Percentiles rank a stretch among this genome's conserved stretches.
Evolutionary conservation across 352 stramenopile species (phyloP).

Genomic region (Pythium coloratum): DNA sequence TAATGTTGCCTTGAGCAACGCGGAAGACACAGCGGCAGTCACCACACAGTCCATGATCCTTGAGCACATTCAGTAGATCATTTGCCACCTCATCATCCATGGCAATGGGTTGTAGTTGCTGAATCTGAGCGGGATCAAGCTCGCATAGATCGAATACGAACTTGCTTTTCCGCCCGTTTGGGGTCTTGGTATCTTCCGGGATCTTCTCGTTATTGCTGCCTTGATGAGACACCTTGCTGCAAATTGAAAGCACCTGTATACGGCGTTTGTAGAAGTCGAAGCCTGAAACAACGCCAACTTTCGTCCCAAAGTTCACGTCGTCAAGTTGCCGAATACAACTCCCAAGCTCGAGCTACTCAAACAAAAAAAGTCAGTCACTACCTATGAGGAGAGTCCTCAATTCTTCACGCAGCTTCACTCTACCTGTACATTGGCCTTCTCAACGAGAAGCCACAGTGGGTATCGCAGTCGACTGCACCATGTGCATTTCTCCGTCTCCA

Average conservation of each 20-base stretch:
- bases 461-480: constrained; percentile 16
- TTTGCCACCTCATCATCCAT: constrained; percentile 16
- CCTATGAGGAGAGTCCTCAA: background rate
- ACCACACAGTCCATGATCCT: constrained; percentile 45
- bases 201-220: background rate
- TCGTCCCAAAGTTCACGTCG: constrained; percentile 14
- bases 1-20: constrained; percentile 31
- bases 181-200: background rate
- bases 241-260: constrained; percentile 10
- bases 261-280: constrained; percentile 13
- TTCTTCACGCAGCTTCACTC: background rate
- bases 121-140: constrained; percentile 31
- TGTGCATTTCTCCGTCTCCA: constrained; percentile 5
- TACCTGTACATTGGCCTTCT: constrained; percentile 10
- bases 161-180: constrained; percentile 10
- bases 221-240: background rate
- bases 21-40: constrained; percentile 55
- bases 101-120: constrained; percentile 31
- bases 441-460: constrained; percentile 15
- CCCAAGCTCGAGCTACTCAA: constrained; percentile 9
- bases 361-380: background rate
- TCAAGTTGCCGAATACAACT: constrained; percentile 6
- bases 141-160: constrained; percentile 24
- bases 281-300: constrained; percentile 10
- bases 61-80: constrained; percentile 19